Base-by-base conservation (phyloP, 352 stramenopile species). In the Phytophthora agathidicida region DNA sequence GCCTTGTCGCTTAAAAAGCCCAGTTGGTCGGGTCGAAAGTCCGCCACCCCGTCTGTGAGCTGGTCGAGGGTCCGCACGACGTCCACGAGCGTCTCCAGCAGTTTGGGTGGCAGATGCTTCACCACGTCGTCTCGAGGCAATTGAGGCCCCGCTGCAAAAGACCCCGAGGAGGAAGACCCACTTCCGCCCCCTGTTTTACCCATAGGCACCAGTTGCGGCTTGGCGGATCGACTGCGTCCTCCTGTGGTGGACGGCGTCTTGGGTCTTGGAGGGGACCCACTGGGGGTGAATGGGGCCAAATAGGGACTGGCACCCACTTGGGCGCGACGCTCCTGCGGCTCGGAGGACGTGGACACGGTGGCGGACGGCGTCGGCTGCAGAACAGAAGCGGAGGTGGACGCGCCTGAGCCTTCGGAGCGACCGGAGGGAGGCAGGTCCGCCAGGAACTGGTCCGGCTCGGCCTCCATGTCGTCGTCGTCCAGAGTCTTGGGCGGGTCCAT, bases 21-120 rank as follows among this genome's bases (percentile, higher is more conserved):
- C 17, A 89, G 49, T 50, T 91, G 81, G 20, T 91, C 72, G 20
- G 76, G 52, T 17, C 78, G 76, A 58, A 83, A 89, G 44, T 86
- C 77, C 32, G 85, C 72, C 17, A 88, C 78, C 2, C 75, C 68
- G 23, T 82, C 42, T 11, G 84, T 67, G 20, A 91, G 60, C 50
- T 88, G 83, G 50, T 91, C 81, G 24, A 91, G 65, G 31, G 78
- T 89, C 56, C 83, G 63, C 36, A 89, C 70, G n/a, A 80, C 75
- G 46, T 60, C 61, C 67, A 85, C 71, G 2, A 91, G 57, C 44
- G 71, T 72, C 55, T 91, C 81, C 23, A 88, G 57, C 22, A 89
- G 48, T 39, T 83, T 77, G 1, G 51, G 65, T 8, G 81, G 81
- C 32, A 91, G 52, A 26, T 91, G 78, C 30, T 66, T 50, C 31